phyloP scores from a whole-genome alignment of 805 yeast genomes.

The Sungouiozyma intestinalis region DNA sequence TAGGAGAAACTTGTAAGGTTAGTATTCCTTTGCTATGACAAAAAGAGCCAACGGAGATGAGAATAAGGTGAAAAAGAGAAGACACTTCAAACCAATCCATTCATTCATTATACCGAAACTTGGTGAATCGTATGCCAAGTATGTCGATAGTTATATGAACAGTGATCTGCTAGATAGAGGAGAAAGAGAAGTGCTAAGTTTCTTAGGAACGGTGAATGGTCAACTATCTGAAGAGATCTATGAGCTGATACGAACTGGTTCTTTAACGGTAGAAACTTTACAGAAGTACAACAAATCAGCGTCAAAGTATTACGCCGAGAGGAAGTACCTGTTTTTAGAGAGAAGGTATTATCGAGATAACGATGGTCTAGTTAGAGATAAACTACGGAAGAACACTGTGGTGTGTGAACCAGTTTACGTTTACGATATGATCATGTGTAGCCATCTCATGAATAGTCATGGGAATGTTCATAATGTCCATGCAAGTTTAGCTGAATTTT shows the following conservation, averaged over 20 bases:
- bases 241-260: conserved; percentile 16
- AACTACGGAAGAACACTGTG: conserved; percentile 13
- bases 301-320: conserved; percentile 6
- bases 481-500: conserved; percentile 10
- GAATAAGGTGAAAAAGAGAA: neutral
- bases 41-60: neutral
- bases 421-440: conserved; percentile 20
- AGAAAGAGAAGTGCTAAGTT: conserved; percentile 13
- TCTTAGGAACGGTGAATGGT: conserved; percentile 16
- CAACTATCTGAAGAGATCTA: conserved; percentile 20
- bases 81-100: neutral
- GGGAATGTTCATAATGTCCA: conserved; percentile 10
- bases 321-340: conserved; percentile 13
- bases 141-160: conserved; percentile 9
- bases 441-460: conserved; percentile 27
- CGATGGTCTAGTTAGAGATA: conserved; percentile 16
- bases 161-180: conserved; percentile 16
- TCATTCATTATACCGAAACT: conserved; percentile 7
- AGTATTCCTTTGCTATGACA: neutral
- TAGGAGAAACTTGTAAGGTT: no score
- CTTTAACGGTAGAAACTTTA: conserved; percentile 15
- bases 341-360: conserved; percentile 17
- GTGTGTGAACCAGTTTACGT: conserved; percentile 24
- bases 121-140: conserved; percentile 12
- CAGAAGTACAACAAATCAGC: conserved; percentile 1